Conservation (phyloP, 1,139 yeast genomes). For the Meyerozyma guilliermondii region DNA sequence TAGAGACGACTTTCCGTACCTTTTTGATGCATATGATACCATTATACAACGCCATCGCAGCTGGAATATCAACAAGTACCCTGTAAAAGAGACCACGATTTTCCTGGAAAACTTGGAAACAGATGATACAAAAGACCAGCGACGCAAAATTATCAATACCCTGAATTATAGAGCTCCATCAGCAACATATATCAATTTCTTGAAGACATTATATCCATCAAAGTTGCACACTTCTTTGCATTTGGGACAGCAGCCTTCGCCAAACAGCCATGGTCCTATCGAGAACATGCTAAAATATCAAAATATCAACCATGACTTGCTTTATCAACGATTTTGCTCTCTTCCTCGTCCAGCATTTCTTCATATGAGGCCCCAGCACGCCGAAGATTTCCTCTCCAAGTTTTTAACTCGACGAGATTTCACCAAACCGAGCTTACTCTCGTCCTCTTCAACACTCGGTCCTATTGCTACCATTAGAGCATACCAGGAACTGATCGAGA, state of each 20-base stretch:
- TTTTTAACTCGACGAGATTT: conserved; percentile 21
- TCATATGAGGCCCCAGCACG: conserved; percentile 27
- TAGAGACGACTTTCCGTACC: not conserved
- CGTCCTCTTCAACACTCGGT: conserved; percentile 10
- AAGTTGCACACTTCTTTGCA: conserved; percentile 7
- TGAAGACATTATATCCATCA: conserved; percentile 32
- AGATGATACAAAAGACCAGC: not conserved
- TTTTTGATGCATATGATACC: not conserved
- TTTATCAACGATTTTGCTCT: conserved; percentile 28
- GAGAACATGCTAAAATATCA: conserved; percentile 12
- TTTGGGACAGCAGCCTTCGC: conserved; percentile 5
- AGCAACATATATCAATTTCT: conserved; percentile 18
- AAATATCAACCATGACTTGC: conserved; percentile 19
- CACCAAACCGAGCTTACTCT: conserved; percentile 17
- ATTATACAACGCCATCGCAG: not conserved
- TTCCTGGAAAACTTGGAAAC: not conserved
- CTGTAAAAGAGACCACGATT: not conserved
- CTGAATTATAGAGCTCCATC: conserved; percentile 7
- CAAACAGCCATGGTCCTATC: conserved; percentile 4
- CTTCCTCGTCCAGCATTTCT: conserved; percentile 33
- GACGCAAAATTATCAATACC: conserved; percentile 2
- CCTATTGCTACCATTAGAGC: not conserved
- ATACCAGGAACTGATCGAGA: conserved; percentile 13
- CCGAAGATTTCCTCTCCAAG: conserved; percentile 30
- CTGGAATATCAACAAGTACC: not conserved